Base-by-base conservation (phyloP, 805 yeast species). In the Blastobotrys robertii region DNA sequence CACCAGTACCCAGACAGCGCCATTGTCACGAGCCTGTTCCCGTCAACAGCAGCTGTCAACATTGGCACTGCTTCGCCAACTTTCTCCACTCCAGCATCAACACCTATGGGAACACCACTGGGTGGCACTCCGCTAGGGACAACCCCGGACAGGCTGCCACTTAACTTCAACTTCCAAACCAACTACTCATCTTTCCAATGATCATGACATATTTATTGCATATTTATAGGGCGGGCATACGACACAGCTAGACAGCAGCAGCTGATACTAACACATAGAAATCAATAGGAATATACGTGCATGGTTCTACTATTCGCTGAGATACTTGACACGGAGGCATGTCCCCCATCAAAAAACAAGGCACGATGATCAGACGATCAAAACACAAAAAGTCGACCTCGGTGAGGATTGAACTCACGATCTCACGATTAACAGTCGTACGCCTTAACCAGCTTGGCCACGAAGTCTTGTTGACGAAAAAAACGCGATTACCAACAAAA, bases 381-480 rank as follows among this genome's bases (percentile, higher is more conserved):
- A n/a, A n/a, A n/a, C n/a, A n/a, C n/a, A 39, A 37, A 47, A 36
- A 35, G 38, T 31, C 47, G 53, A 42, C 43, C 49, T 40, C 49
- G 51, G 48, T 37, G 50, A 47, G 50, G 50, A 44, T 47, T 46
- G 50, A 47, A 47, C 52, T 47, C 49, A 37, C 53, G 53, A 50
- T 47, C 53, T 50, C 44, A 41, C 50, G 53, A 50, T 50, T 50
- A 50, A 50, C 53, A 50, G 53, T 50, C 53, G 50, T 41, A 45
- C 52, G 52, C 52, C 45, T 43, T 43, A 43, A 38, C 45, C 45
- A 43, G 41, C 45, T 43, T 43, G 45, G 45, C 45, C 45, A 43
- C 45, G 42, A 31, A 38, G 44, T 41, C 44, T n/a, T 35, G 19
- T 10, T 19, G 25, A 19, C 25, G 25, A 19, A 4, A 4, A 4